Evolutionary conservation across 2,329 filamentous ascomycete species (phyloP).

Genomic region (Corinectria fuckeliana): DNA sequence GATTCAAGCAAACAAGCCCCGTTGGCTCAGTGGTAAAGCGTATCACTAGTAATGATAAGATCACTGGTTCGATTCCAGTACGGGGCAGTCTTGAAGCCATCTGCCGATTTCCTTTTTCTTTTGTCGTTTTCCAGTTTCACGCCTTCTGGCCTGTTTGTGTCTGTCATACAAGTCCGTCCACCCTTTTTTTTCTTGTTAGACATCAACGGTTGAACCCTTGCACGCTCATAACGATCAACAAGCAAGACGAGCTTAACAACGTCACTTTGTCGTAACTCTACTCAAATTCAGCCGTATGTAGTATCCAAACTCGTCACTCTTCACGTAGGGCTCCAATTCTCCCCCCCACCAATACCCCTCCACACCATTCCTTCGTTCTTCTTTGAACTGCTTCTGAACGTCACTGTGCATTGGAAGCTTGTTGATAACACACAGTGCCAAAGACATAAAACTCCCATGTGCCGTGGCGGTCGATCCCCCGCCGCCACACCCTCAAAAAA

Average conservation of each 20-base stretch:
- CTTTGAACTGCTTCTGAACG: background rate
- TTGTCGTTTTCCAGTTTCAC: too few relatives aligned
- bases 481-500: background rate
- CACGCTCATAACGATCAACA: background rate
- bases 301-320: background rate
- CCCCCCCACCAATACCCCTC: background rate
- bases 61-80: conserved; percentile 29
- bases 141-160: too few relatives aligned
- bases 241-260: background rate
- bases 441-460: background rate
- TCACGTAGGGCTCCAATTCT: background rate
- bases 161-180: too few relatives aligned
- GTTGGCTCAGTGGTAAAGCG: conserved; percentile 29
- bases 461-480: background rate
- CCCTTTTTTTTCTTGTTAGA: background rate
- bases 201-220: background rate
- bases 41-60: conserved; percentile 29
- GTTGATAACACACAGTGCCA: background rate
- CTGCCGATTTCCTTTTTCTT: background rate
- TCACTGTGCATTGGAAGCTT: background rate
- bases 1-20: conserved; percentile 13
- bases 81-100: conserved; percentile 5
- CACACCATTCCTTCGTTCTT: background rate
- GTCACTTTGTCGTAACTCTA: background rate
- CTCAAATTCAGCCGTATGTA: background rate